These are phyloP conservation scores for Tetrahymena malaccensis DNA, from an alignment of 73 alveolate species.

Conservation along the genomic window DNA sequence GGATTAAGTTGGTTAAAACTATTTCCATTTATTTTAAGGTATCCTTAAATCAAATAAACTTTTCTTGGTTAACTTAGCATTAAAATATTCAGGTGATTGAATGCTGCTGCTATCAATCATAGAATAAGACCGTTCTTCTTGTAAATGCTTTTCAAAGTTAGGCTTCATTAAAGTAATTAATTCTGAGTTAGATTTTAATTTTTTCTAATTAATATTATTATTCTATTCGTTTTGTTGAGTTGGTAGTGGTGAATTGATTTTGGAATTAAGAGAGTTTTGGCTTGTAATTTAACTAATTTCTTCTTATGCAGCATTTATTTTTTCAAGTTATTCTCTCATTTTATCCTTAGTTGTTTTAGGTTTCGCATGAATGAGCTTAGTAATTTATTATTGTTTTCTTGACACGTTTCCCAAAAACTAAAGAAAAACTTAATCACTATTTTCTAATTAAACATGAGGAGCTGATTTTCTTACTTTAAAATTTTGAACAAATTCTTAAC, in stretches of 20 bases:
- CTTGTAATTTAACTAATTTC: not conserved
- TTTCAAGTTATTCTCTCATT: not conserved
- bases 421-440: not conserved
- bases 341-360: not conserved
- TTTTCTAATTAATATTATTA: not conserved
- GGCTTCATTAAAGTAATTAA: not conserved
- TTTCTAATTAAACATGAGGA: not conserved
- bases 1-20: not conserved
- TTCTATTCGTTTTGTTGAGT: not conserved
- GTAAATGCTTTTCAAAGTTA: not conserved
- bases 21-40: not conserved
- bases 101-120: not conserved
- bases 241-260: not conserved
- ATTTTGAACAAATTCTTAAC: not conserved
- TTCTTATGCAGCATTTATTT: not conserved
- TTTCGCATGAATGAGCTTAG: not conserved
- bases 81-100: not conserved
- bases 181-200: not conserved
- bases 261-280: not conserved
- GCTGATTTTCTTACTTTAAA: not conserved
- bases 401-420: not conserved
- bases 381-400: not conserved
- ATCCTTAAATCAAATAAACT: not conserved
- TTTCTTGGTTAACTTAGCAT: not conserved
- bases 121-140: not conserved